phyloP scores from a whole-genome alignment of 106 monocot genomes.

The Allium sativum region DNA sequence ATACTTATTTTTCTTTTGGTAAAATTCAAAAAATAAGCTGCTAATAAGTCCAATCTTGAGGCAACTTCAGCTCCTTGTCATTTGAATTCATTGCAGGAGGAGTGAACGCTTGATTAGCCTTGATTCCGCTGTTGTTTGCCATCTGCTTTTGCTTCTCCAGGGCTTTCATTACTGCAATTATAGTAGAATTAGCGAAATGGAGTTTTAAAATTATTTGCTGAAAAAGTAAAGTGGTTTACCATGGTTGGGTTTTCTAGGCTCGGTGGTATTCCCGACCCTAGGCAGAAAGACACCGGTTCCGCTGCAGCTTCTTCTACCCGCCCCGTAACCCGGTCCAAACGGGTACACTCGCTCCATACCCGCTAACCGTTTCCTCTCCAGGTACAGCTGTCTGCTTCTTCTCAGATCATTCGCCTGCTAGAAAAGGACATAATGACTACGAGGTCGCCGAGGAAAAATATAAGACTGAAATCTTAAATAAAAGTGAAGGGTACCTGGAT shows the following conservation, averaged over 20 bases:
- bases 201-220: neutral
- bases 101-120: neutral
- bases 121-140: neutral
- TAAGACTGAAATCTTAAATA: neutral
- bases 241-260: slow-evolving; percentile 2
- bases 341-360: neutral
- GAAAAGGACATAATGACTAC: neutral
- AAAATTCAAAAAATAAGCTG: no score
- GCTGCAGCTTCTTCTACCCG: neutral
- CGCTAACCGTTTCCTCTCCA: neutral
- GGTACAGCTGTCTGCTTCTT: slow-evolving; percentile 8
- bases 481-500: no score
- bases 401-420: neutral
- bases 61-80: neutral
- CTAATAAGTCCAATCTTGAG: slow-evolving; percentile 7
- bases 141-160: neutral
- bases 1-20: neutral
- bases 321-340: neutral
- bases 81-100: neutral
- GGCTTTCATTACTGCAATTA: neutral
- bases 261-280: neutral
- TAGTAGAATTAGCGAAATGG: neutral
- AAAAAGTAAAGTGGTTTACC: neutral
- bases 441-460: neutral
- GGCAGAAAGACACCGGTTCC: slow-evolving; percentile 41